Evolutionary conservation across 352 stramenopile species (phyloP), one percentile per base, ranked within the genome.

Genomic region (Phytopythium cucurbitacearum): DNA sequence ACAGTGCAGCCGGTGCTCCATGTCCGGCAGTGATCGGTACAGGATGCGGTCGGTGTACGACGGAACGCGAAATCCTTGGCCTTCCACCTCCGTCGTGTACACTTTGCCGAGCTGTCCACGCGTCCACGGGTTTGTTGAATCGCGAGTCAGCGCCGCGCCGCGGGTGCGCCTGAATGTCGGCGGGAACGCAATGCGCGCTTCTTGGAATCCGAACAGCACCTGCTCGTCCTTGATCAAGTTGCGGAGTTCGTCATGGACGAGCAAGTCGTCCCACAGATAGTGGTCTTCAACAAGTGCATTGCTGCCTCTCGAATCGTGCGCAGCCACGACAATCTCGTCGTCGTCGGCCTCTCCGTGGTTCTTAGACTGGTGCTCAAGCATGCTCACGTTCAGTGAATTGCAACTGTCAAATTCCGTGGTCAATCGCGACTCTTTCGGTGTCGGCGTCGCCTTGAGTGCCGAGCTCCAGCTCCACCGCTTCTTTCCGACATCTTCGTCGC

Each of bases 41-140:
- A 97, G 64, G 35, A 97, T 94, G 15, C 89, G 85, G 51, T 97
- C 89, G 8, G 89, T 97, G 62, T 95, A 97, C 32, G 86, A 96
- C 28, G 89, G 89, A 11, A 94, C 78, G 35, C 87, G 87, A 33
- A 69, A 44, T 11, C 78, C 74, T 15, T 76, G 75, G n/a, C 71
- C 75, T 32, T 80, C 67, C 1, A 89, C 57, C 0, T 51, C 50
- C 3, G 74, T 88, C 11, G 82, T 88, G 57, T 85, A 94, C 16
- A 77, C 82, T 45, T 68, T 56, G 4, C 37, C 51, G 8, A 81
- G 68, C 39, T 81, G 59, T 10, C 70, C 48, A 3, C 53, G 50
- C 0, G 56, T 42, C 1, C 57, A 56, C 37, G 35, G 35, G 3
- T 36, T 35, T 28, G 47, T 44, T 3, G 47, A 36, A 13, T 53